Evolutionary conservation across 306 rosid genomes (phyloP), one percentile per base, ranked within the genome.

Genomic region (Citrullus mucosospermus): DNA sequence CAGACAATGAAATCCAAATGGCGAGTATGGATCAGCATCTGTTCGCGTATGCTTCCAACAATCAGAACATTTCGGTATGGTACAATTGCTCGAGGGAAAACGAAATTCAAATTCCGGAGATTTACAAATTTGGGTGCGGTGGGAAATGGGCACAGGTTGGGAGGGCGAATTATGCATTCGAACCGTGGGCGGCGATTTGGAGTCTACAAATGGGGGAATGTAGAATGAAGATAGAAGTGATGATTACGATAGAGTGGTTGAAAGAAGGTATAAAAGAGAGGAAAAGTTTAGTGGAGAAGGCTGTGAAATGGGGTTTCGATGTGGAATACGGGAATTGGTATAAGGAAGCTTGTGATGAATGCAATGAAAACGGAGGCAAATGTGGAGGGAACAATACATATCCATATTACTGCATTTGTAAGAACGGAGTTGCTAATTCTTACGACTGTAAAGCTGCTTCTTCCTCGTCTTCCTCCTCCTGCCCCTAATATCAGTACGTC

Each of bases 41-140:
- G 1, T 34, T 65, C 44, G 15, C 2, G 0, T 68, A 54, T n/a
- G 17, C 41, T 0, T 2, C n/a, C 5, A 8, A 1, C 3, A 59
- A 79, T 0, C 5, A 13, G 0, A 83, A 75, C 80, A 76, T 85
- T 55, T 78, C 79, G 22, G 43, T 89, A 2, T 6, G 77, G 77
- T 71, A 71, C 59, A 51, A 71, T 71, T 71, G 77, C 77, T 6
- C 57, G 22, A 1, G 1, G 22, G 39, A 71, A 1, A 15, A 48
- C n/a, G 5, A 48, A 2, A 14, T 6, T 25, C 77, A 8, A 1
- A 48, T 25, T 46, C 58, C 58, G 43, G 7, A 46, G 22, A 68
- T 1, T 0, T 25, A 48, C 57, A 48, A 51, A 3, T 48, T 71
- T 71, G 6, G 22, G 41, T 25, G 77, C 58, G 25, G 36, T 34